A percentile compares a stretch with the other conserved stretches of the same genome.
phyloP scores from a whole-genome alignment of 225 moss, liverwort and hornwort genomes.

The Bryoerythrophyllum caledonicum region DNA sequence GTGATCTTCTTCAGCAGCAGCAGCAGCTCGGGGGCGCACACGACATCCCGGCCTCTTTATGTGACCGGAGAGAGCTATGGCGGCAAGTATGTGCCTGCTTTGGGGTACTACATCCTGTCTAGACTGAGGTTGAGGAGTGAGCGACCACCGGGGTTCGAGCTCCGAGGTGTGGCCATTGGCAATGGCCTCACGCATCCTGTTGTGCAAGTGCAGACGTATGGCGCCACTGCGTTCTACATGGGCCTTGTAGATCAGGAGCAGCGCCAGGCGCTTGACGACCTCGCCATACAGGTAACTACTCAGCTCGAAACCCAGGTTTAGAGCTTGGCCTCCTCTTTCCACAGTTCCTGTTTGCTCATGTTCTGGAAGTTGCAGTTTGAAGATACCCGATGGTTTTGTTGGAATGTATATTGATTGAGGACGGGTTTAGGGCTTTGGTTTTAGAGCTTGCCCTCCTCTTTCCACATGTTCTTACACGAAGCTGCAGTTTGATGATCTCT shows the following conservation, averaged over 20 bases:
- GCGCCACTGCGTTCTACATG: constrained; percentile 49
- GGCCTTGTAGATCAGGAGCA: constrained; percentile 44
- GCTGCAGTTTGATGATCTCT: too few species aligned
- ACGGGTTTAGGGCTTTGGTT: too few species aligned
- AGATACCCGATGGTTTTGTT: too few species aligned
- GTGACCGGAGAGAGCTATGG: constrained; percentile 54
- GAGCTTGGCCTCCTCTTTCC: too few species aligned
- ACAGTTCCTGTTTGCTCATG: too few species aligned
- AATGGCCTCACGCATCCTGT: constrained; percentile 55
- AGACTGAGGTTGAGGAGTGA: constrained; percentile 16
- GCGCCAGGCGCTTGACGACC: constrained; percentile 34
- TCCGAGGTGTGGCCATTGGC: constrained; percentile 50
- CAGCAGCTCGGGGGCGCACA: constrained; percentile 3
- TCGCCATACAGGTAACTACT: constrained; percentile 48
- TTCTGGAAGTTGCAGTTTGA: too few species aligned
- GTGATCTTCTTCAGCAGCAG: constrained; percentile 29
- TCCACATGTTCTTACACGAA: background rate
- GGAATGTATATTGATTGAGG: too few species aligned
- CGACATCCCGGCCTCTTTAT: constrained; percentile 42
- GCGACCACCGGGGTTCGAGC: constrained; percentile 25
- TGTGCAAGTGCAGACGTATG: constrained; percentile 42
- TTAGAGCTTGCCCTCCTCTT: background rate
- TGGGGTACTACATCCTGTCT: constrained; percentile 42
- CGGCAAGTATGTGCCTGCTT: constrained; percentile 44
- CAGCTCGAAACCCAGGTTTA: too few species aligned